Base-by-base conservation (phyloP, 208 protist species). In the Crithidia brevicula region DNA sequence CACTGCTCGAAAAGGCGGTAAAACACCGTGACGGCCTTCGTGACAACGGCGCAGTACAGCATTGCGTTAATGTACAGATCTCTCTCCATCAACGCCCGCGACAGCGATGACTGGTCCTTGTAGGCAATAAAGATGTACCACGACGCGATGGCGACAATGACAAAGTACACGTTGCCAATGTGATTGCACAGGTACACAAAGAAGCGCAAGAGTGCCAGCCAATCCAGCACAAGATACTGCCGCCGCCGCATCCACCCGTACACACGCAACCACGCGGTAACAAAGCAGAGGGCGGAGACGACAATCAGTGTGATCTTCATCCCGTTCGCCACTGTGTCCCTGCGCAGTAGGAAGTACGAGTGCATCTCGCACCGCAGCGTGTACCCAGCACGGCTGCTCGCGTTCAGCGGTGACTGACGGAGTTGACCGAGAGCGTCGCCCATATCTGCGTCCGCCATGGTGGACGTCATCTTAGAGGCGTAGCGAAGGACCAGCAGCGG, bases 241-340 rank as follows among this genome's bases (percentile, higher is more conserved):
- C 84, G 58, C 15, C 91, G 76, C 23, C 91, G 77, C 87, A 93
- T 92, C 82, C 86, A 96, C n/a, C 86, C 80, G 50, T 92, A 96
- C 22, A 79, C 81, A 27, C 82, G 72, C 49, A 89, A 46, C 83
- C 79, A 91, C 28, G 88, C 74, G 10, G 82, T 81, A 38, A 89
- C 34, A 54, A 91, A 82, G 71, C 83, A 83, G 13, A 94, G 34
- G 46, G 65, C 33, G 27, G 47, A 82, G 47, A 88, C 54, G 18
- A 91, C 70, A 63, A 91, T 91, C 23, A 93, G 59, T 7, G 72
- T 76, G 43, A 89, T 85, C 73, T 82, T 82, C 38, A 89, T 22
- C 15, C 73, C 78, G 4, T 68, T 38, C 8, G 76, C 56, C 2
- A 90, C 72, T 23, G 58, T 45, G 38, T 83, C 54, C 13, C 20